Evolutionary conservation across 208 protist genomes (phyloP), one percentile per base, ranked within the genome.

Genomic region (Trichomonas vaginalis): DNA sequence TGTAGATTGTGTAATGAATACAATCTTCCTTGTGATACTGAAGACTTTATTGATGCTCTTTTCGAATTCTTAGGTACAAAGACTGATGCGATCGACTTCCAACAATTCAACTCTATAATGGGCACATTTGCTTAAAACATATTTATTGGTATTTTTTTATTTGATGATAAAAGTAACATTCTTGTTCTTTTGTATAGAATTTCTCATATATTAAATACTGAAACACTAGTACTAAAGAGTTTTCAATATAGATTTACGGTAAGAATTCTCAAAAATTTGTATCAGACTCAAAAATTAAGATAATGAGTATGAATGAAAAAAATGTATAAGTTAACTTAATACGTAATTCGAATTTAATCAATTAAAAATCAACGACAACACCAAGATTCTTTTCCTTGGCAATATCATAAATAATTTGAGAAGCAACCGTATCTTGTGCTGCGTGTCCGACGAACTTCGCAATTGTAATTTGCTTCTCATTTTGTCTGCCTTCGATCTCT

Each of bases 31-130:
- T 92, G 35, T 51, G 14, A 42, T n/a, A 49, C 86, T 48, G 86
- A 92, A 92, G 86, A 48, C 0, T 92, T 92, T 47, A 92, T 92
- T 92, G 86, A 92, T 48, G 86, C 86, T 27, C 21, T 92, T 17
- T 92, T 92, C 51, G 37, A 42, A 51, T 92, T 92, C 39, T 47
- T 92, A 21, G 86, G 45, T 14, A 39, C 12, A 56, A 92, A 45
- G 17, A 92, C 35, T 21, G 86, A 92, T 51, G 40, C 42, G 39
- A 35, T 92, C 2, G 45, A 48, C 27, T 92, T 56, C 32, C 8
- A 9, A 51, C 86, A 92, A 47, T 92, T 92, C 37, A 27, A 35
- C 4, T 27, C 12, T 1, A 42, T 92, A 12, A 92, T 92, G 86
- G 14, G 32, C 12, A 10, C 86, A 12, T 92, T 92, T 47, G 15